Evolutionary conservation across 345 rosid genomes (phyloP).

Genomic region (Corchorus capsularis): DNA sequence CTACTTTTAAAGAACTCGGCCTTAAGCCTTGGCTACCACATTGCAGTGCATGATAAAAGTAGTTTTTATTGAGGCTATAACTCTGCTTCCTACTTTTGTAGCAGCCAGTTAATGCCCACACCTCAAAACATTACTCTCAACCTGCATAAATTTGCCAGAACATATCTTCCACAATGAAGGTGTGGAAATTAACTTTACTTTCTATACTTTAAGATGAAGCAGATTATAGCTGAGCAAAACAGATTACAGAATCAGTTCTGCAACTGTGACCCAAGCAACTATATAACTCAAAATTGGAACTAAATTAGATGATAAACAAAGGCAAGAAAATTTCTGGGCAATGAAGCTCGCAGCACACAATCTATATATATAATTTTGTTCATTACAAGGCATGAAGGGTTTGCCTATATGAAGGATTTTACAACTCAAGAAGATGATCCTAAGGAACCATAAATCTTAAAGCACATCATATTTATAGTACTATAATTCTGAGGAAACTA

Average conservation of each 20-base stretch:
- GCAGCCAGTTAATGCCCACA: background rate
- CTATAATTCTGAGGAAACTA: background rate
- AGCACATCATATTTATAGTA: no score
- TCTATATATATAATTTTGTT: background rate
- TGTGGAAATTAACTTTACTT: no score
- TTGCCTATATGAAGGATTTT: background rate
- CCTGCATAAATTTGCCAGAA: background rate
- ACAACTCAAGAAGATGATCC: slow-evolving; percentile 4
- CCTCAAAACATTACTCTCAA: background rate
- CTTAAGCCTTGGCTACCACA: background rate
- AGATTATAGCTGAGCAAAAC: background rate
- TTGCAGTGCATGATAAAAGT: background rate
- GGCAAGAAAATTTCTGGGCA: background rate
- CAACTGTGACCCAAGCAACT: background rate
- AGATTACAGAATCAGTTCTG: background rate
- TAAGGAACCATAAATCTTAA: background rate
- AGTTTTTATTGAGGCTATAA: background rate
- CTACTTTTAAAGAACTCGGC: no score
- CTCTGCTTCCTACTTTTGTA: background rate
- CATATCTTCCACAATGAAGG: no score
- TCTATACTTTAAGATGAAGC: background rate
- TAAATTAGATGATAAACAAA: background rate
- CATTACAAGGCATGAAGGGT: background rate
- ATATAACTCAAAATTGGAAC: no score
- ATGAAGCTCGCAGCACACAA: background rate